Evolutionary conservation across 129 eudicot genomes (phyloP).

Genomic region (Rutidosis leptorrhynchoides): DNA sequence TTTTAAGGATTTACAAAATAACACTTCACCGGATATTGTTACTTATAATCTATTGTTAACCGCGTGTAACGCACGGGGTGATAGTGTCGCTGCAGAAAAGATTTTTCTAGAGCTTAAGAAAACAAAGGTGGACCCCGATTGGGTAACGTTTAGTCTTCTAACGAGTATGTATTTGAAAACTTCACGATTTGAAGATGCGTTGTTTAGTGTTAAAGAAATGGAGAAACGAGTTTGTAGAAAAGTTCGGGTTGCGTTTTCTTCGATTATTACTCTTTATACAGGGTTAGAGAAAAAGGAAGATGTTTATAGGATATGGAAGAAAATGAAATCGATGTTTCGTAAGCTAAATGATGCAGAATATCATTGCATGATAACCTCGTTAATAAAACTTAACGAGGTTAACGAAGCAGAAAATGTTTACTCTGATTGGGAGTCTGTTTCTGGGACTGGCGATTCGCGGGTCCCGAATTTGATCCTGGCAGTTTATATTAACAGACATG

Average conservation of each 20-base stretch:
- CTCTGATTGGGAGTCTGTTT: conserved; percentile 81
- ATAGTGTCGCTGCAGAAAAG: conserved; percentile 59
- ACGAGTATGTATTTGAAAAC: conserved; percentile 63
- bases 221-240: conserved; percentile 56
- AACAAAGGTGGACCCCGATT: conserved; percentile 62
- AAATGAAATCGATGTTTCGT: conserved; percentile 58
- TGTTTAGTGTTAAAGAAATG: conserved; percentile 62
- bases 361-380: conserved; percentile 68
- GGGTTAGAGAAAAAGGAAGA: conserved; percentile 51
- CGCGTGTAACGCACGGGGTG: conserved; percentile 51
- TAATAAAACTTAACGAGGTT: conserved; percentile 56
- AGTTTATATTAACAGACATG: conserved; percentile 49
- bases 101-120: conserved; percentile 58
- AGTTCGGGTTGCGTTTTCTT: conserved; percentile 62
- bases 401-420: conserved; percentile 66
- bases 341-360: conserved; percentile 81
- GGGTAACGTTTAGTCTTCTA: conserved; percentile 86
- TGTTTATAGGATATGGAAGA: conserved; percentile 66
- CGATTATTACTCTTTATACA: conserved; percentile 65
- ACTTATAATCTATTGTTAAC: conserved; percentile 78
- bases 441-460: conserved; percentile 64
- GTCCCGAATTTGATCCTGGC: conserved; percentile 78
- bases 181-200: conserved; percentile 62
- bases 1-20: conserved; percentile 52
- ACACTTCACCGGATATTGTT: conserved; percentile 70